Base-by-base conservation (phyloP, 1,284 basidiomycete species). In the Cryptococcus sp. region DNA sequence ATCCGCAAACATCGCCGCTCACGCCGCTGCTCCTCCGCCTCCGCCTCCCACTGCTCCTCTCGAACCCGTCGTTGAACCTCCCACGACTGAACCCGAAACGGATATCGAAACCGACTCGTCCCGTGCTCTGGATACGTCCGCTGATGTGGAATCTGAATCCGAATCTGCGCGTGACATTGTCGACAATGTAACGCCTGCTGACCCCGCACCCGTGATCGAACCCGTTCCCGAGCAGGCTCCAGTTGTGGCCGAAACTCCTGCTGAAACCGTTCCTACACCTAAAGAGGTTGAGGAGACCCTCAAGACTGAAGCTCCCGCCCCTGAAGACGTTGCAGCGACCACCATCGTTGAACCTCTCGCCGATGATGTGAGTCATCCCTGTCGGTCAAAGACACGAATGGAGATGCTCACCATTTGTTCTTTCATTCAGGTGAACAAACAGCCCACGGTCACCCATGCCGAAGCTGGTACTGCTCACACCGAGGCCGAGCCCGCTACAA, bases 1-100 rank as follows among this genome's bases (percentile, higher is more conserved):
- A 0, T 88, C 91, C 70, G 76, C 88, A 47, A 89, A 87, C 68
- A 82, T 85, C 53, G 81, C 90, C 62, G 84, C 91, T 59, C 53
- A 44, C 25, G 23, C 56, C 25, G 45, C 54, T 39, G 46, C 51
- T 25, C 54, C 60, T 41, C 43, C 58, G 25, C 46, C 55, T 48
- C 29, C 62, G 11, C 38, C 50, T 47, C 53, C 57, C 47, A 22
- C 54, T 46, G 46, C 52, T 26, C 51, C n/a, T n/a, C 15, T 37
- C 19, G 48, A 39, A 52, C 10, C 46, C 16, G 20, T 29, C 23
- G 15, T 13, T 56, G 68, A 54, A 61, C 53, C 54, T 50, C 55
- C 51, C 49, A 44, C 54, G 23, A 43, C 52, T 46, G 60, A 56
- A 47, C 58, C 41, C 13, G 41, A 54, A 37, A 48, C 46, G 6